A percentile compares a stretch with the other conserved stretches of the same genome.
Conservation (phyloP, 169 alveolate genomes). For the Plasmodium coatneyi region DNA sequence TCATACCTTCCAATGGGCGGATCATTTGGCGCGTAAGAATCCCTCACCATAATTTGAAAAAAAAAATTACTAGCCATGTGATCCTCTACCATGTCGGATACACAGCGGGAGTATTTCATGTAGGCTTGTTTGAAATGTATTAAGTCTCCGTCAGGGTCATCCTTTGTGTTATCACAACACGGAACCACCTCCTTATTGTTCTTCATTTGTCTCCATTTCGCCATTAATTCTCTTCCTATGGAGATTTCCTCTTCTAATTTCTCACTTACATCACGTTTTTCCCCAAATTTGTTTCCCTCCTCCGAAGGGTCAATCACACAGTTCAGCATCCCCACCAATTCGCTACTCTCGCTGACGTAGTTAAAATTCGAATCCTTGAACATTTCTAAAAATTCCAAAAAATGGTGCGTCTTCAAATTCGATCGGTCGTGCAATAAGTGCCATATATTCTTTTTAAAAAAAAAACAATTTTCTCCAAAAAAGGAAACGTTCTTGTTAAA, state of each 20-base stretch:
- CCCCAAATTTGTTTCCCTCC: background rate
- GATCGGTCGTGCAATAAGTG: slow-evolving; percentile 46
- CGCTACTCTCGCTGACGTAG: slow-evolving; percentile 14
- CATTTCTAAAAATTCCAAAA: slow-evolving; percentile 32
- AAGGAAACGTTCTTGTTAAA: slow-evolving; percentile 30
- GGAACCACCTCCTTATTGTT: background rate
- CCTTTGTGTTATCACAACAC: background rate
- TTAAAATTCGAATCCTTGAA: slow-evolving; percentile 28
- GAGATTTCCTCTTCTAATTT: background rate
- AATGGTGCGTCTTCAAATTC: slow-evolving; percentile 26
- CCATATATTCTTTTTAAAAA: slow-evolving; percentile 52
- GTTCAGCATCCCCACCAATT: slow-evolving; percentile 17
- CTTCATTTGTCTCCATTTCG: background rate
- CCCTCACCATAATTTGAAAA: slow-evolving; percentile 12
- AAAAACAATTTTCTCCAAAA: slow-evolving; percentile 58
- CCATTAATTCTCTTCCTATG: background rate
- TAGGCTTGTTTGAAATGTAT: slow-evolving; percentile 44
- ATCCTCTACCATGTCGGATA: slow-evolving; percentile 19
- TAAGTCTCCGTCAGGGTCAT: background rate
- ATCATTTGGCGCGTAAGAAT: background rate
- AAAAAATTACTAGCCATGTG: slow-evolving; percentile 13
- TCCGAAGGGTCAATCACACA: background rate
- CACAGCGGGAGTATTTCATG: slow-evolving; percentile 17
- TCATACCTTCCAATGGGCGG: background rate
- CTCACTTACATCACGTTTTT: background rate